Evolutionary conservation across 139 green algal species (phyloP).

Genomic region (Marvania coccoides): DNA sequence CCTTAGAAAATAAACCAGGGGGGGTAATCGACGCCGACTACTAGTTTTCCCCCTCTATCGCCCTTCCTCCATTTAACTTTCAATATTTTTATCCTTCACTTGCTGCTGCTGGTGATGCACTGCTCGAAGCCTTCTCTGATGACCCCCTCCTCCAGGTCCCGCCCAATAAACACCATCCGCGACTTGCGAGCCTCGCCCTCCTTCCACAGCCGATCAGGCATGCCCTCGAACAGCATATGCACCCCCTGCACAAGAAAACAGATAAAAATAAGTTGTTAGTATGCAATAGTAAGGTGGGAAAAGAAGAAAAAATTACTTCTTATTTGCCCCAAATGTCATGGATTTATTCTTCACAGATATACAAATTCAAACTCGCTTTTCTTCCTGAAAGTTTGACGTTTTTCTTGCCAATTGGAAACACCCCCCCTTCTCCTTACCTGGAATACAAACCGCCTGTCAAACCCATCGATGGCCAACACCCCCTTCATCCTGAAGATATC

Average conservation of each 20-base stretch:
- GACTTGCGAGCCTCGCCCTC: conserved; percentile 55
- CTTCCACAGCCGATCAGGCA: conserved; percentile 69
- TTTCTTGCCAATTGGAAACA: background rate
- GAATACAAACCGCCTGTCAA: conserved; percentile 80
- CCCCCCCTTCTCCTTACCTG: conserved; percentile 39
- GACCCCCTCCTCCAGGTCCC: conserved; percentile 45
- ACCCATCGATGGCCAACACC: conserved; percentile 68
- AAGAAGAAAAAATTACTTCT: too few relatives aligned
- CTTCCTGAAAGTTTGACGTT: background rate
- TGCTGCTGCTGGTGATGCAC: too few relatives aligned
- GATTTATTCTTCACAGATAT: background rate
- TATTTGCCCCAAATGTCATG: too few relatives aligned
- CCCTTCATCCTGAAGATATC: conserved; percentile 98
- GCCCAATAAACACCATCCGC: conserved; percentile 83
- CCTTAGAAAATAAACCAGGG: too few relatives aligned
- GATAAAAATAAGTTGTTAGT: background rate
- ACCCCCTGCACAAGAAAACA: conserved; percentile 62
- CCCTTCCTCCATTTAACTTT: too few relatives aligned
- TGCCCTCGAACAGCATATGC: conserved; percentile 89
- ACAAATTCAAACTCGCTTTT: background rate
- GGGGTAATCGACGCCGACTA: background rate
- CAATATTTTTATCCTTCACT: too few relatives aligned
- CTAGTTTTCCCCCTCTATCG: background rate
- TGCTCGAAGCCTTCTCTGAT: conserved; percentile 55
- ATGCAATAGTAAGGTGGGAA: background rate